Conservation (phyloP, 306 rosid genomes). For the Cucurbita ficifolia region DNA sequence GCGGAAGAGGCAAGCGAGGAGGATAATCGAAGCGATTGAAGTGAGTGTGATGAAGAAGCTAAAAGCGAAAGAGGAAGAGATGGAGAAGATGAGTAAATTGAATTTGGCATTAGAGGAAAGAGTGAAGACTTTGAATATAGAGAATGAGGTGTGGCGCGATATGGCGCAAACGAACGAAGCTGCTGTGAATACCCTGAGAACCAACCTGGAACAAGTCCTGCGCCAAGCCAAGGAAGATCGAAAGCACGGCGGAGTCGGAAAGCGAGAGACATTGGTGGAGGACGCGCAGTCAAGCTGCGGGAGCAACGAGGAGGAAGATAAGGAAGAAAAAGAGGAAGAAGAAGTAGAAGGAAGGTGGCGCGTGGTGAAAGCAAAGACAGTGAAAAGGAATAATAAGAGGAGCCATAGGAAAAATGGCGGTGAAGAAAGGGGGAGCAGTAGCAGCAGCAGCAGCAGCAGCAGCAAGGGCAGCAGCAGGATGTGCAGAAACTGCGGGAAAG, state of each 20-base stretch:
- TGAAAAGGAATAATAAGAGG: not conserved
- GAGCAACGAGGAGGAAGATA: slow-evolving; percentile 12
- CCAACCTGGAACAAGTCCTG: slow-evolving; percentile 46
- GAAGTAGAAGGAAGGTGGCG: slow-evolving; percentile 22
- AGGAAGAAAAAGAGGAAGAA: not conserved
- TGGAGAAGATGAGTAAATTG: slow-evolving; percentile 52
- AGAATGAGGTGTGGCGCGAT: slow-evolving; percentile 83
- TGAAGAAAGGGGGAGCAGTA: not conserved
- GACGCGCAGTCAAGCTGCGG: slow-evolving; percentile 62
- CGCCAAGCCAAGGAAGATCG: slow-evolving; percentile 23
- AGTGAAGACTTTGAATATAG: slow-evolving; percentile 40
- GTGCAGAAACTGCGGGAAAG: slow-evolving; percentile 68
- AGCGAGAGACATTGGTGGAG: slow-evolving; percentile 13
- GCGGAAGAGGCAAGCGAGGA: slow-evolving; percentile 53
- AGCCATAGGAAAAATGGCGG: not conserved
- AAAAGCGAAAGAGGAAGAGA: slow-evolving; percentile 53
- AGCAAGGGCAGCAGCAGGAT: not conserved
- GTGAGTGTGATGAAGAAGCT: slow-evolving; percentile 43
- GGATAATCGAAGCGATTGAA: slow-evolving; percentile 42
- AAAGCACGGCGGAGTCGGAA: not conserved
- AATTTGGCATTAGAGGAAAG: slow-evolving; percentile 71
- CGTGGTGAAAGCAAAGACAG: not conserved
- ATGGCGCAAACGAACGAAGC: slow-evolving; percentile 78
- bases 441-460: too few species aligned
- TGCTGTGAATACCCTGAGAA: slow-evolving; percentile 54